Evolutionary conservation across 1,284 basidiomycete species (phyloP).

Genomic region (Rhodotorula sp.): DNA sequence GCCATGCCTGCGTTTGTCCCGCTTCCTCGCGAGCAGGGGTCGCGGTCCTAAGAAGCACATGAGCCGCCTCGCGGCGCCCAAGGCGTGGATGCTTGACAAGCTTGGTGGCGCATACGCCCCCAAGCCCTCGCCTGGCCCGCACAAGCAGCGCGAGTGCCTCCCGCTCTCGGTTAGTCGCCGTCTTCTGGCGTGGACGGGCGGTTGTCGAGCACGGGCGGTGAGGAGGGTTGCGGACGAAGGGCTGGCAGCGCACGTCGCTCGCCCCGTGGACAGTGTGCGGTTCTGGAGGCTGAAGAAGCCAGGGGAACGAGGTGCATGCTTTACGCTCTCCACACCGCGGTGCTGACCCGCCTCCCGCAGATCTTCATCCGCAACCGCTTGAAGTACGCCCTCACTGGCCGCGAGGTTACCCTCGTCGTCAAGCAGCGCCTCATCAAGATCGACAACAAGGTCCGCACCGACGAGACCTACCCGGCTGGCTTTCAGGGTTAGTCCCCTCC

Average conservation of each 20-base stretch:
- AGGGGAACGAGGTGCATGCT: background rate
- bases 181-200: background rate
- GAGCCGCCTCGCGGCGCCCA: conserved; percentile 96
- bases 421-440: conserved; percentile 98
- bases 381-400: conserved; percentile 96
- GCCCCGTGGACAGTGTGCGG: background rate
- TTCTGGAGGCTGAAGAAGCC: background rate
- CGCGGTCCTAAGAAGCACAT: conserved; percentile 97
- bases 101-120: conserved; percentile 63
- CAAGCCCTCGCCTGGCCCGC: conserved; percentile 72
- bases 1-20: background rate
- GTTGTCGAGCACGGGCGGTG: background rate
- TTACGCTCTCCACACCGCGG: background rate
- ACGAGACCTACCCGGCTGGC: conserved; percentile 93
- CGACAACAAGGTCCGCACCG: conserved; percentile 97
- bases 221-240: background rate
- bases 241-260: background rate
- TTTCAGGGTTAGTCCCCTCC: conserved; percentile 80
- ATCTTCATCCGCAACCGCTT: conserved; percentile 98
- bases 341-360: conserved; percentile 61
- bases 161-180: conserved; percentile 52
- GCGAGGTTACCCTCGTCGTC: conserved; percentile 93
- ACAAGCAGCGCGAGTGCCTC: conserved; percentile 98
- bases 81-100: conserved; percentile 99
- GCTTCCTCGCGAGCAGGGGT: conserved; percentile 7